A percentile compares a stretch with the other conserved stretches of the same genome.
These are phyloP conservation scores for Apiosordaria backusii DNA, from an alignment of 495 filamentous ascomycete species.

Conservation along the genomic window DNA sequence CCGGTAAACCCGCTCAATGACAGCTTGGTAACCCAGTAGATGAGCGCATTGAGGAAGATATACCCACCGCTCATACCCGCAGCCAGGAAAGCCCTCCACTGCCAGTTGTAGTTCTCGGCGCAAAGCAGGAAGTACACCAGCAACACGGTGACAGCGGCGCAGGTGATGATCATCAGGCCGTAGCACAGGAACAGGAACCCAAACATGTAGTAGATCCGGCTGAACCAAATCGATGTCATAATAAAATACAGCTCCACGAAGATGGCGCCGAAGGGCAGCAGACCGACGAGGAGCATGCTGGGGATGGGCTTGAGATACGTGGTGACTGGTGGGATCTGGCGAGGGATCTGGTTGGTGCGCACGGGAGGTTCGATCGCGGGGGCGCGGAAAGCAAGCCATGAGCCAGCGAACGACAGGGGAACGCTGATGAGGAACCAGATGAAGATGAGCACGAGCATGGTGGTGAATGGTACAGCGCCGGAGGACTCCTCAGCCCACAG, in stretches of 20 bases:
- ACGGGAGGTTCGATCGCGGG: constrained; percentile 70
- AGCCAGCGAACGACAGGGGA: constrained; percentile 82
- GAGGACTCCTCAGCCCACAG: constrained; percentile 87
- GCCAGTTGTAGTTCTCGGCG: constrained; percentile 97
- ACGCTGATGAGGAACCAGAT: constrained; percentile 98
- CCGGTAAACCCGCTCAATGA: constrained; percentile 80
- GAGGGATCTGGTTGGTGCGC: constrained; percentile 95
- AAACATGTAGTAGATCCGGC: constrained; percentile 99
- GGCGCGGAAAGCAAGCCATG: constrained; percentile 82
- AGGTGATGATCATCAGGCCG: constrained; percentile 94
- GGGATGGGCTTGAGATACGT: constrained; percentile 81
- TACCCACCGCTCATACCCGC: constrained; percentile 85
- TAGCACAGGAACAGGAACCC: constrained; percentile 98
- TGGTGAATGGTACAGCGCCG: constrained; percentile 92
- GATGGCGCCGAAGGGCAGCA: constrained; percentile 92
- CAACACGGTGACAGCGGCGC: constrained; percentile 84
- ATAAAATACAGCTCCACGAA: constrained; percentile 98
- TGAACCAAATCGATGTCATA: constrained; percentile 96
- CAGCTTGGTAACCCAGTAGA: constrained; percentile 84
- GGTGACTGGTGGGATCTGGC: constrained; percentile 81
- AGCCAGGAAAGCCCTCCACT: constrained; percentile 88
- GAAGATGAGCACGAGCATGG: constrained; percentile 86
- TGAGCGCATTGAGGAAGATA: constrained; percentile 80
- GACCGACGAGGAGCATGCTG: constrained; percentile 82
- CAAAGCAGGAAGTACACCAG: constrained; percentile 94